Conservation (phyloP, 164 flowering plant genomes). For the Nymphaea colorata region DNA sequence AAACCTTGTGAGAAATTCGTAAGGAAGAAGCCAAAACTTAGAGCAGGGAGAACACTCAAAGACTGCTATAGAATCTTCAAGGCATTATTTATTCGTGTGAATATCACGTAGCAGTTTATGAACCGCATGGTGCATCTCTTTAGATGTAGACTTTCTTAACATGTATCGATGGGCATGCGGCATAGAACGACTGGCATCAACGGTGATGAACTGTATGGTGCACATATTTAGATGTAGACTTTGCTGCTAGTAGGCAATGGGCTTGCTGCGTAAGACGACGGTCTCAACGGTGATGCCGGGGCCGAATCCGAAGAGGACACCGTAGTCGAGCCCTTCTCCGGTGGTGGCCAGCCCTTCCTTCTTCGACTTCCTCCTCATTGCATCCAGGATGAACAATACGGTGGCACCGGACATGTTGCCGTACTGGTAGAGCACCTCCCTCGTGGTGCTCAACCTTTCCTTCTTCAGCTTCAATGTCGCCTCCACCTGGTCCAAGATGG, state of each 20-base stretch:
- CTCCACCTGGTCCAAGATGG: slow-evolving; percentile 8
- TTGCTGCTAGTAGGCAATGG: not conserved
- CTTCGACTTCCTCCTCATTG: not conserved
- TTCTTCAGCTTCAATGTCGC: not conserved
- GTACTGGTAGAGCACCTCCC: slow-evolving; percentile 4
- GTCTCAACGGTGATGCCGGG: not conserved
- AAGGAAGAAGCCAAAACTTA: too few relatives aligned
- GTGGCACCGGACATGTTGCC: slow-evolving; percentile 15
- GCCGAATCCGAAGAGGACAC: slow-evolving; percentile 4
- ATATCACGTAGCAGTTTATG: too few relatives aligned
- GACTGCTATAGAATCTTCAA: too few relatives aligned
- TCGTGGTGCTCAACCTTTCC: slow-evolving; percentile 1
- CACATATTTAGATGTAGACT: too few relatives aligned
- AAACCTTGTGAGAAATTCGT: too few relatives aligned
- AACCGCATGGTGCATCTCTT: too few relatives aligned
- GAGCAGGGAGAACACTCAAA: too few relatives aligned
- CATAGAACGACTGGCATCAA: too few relatives aligned
- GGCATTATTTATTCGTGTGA: too few relatives aligned
- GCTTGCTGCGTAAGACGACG: not conserved
- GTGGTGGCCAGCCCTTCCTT: not conserved
- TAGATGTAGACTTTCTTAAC: too few relatives aligned
- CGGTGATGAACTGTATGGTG: too few relatives aligned
- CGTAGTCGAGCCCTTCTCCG: slow-evolving; percentile 3
- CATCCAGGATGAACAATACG: slow-evolving; percentile 6
- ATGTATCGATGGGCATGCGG: too few relatives aligned